phyloP scores from a whole-genome alignment of 2,329 filamentous ascomycete genomes.

The Fusarium gaditjirri region DNA sequence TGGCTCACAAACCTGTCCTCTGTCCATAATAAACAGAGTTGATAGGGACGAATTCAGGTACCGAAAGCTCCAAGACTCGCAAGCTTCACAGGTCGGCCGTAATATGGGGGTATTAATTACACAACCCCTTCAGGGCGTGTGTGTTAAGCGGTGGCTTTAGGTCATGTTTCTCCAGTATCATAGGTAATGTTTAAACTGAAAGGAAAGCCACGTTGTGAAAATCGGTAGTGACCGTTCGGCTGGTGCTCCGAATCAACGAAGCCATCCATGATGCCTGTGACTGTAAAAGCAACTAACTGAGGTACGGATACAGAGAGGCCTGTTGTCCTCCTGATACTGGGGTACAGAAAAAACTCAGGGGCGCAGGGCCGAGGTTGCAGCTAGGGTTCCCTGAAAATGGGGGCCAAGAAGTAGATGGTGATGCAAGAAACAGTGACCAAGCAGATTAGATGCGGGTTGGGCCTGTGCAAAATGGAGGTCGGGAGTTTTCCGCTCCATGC shows the following conservation, averaged over 20 bases:
- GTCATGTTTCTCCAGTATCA: slow-evolving; percentile 16
- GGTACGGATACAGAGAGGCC: slow-evolving; percentile 1
- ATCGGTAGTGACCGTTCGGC: slow-evolving; percentile 17
- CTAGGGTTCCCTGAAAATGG: slow-evolving; percentile 14
- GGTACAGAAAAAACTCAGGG: slow-evolving; percentile 28
- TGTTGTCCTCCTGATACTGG: slow-evolving; percentile 26
- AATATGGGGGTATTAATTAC: slow-evolving; percentile 7
- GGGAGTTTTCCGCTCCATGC: slow-evolving; percentile 9
- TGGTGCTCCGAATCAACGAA: slow-evolving; percentile 25
- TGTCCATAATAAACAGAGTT: slow-evolving; percentile 1
- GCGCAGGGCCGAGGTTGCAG: slow-evolving; percentile 26
- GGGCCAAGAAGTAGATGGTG: slow-evolving; percentile 16
- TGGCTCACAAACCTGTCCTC: neutral
- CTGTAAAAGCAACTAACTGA: slow-evolving; percentile 1
- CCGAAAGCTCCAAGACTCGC: slow-evolving; percentile 11
- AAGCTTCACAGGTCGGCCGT: slow-evolving; percentile 17
- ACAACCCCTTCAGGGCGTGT: slow-evolving; percentile 25
- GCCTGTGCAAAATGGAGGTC: neutral
- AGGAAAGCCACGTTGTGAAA: slow-evolving; percentile 16
- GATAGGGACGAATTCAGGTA: slow-evolving; percentile 18
- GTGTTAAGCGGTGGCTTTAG: slow-evolving; percentile 7
- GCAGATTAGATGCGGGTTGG: slow-evolving; percentile 31
- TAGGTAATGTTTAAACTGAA: neutral
- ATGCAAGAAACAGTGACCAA: slow-evolving; percentile 41
- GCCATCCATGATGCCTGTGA: slow-evolving; percentile 10